Evolutionary conservation across 2,329 filamentous ascomycete genomes (phyloP).

Genomic region (Microdochium nivale): DNA sequence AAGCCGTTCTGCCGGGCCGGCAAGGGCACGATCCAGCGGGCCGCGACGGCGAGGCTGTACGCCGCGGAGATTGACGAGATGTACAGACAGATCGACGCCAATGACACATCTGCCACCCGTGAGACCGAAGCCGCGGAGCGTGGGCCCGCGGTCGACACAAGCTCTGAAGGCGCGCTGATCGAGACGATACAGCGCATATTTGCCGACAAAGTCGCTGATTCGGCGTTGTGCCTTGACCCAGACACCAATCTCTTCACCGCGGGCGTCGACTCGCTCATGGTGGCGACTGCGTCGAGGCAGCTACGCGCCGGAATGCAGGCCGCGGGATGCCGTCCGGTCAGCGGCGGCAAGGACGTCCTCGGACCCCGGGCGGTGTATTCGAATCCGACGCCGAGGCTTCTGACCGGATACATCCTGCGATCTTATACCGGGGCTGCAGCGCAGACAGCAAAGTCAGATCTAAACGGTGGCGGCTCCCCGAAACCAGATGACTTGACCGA

Average conservation of each 20-base stretch:
- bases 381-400: conserved; percentile 24
- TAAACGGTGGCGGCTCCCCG: conserved; percentile 1
- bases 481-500: neutral
- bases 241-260: conserved; percentile 29
- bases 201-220: conserved; percentile 8
- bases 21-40: conserved; percentile 31
- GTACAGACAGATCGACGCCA: conserved; percentile 20
- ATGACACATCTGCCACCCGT: too few relatives aligned
- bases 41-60: conserved; percentile 28
- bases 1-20: conserved; percentile 29
- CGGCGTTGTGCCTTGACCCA: conserved; percentile 15
- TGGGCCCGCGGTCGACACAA: conserved; percentile 17
- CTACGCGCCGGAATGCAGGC: conserved; percentile 23
- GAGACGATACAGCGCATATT: conserved; percentile 22
- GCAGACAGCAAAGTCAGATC: too few relatives aligned
- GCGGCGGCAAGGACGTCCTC: conserved; percentile 13
- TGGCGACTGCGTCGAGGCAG: conserved; percentile 26
- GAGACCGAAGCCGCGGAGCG: conserved; percentile 6
- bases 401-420: conserved; percentile 24
- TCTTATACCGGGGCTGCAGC: conserved; percentile 9
- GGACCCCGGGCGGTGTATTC: conserved; percentile 29
- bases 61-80: conserved; percentile 31
- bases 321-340: conserved; percentile 21
- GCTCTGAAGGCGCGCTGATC: conserved; percentile 17
- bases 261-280: conserved; percentile 31